Conservation (phyloP, 768 basidiomycete species). For the Suillus clintonianus region DNA sequence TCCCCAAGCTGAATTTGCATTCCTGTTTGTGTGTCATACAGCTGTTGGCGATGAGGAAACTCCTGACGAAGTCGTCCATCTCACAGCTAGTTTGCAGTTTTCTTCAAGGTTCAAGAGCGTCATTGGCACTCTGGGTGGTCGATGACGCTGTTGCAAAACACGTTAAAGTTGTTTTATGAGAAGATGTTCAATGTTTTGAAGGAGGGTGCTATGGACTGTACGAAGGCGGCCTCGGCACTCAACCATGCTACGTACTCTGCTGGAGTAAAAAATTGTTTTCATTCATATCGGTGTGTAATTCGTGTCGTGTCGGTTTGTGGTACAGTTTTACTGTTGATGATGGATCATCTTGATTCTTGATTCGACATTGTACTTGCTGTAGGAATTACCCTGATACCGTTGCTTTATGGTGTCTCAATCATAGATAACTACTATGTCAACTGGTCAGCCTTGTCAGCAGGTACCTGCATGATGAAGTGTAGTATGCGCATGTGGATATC, state of each 20-base stretch:
- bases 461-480: neutral
- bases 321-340: too few relatives aligned
- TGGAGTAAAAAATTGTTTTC: too few relatives aligned
- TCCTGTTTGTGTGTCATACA: constrained; percentile 22
- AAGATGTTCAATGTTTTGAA: neutral
- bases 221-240: too few relatives aligned
- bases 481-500: neutral
- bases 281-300: too few relatives aligned
- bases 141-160: neutral
- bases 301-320: too few relatives aligned
- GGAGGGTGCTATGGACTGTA: neutral
- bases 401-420: neutral
- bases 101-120: constrained; percentile 18
- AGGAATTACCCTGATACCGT: too few relatives aligned
- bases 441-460: neutral
- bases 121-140: constrained; percentile 22
- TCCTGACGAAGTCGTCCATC: constrained; percentile 21
- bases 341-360: too few relatives aligned
- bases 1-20: neutral
- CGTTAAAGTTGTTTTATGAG: constrained; percentile 1
- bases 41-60: constrained; percentile 15
- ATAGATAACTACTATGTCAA: neutral
- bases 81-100: constrained; percentile 21
- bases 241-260: too few relatives aligned
- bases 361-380: too few relatives aligned